These are phyloP conservation scores for Candida tibetensis DNA, from an alignment of 805 yeast species.

Conservation along the genomic window DNA sequence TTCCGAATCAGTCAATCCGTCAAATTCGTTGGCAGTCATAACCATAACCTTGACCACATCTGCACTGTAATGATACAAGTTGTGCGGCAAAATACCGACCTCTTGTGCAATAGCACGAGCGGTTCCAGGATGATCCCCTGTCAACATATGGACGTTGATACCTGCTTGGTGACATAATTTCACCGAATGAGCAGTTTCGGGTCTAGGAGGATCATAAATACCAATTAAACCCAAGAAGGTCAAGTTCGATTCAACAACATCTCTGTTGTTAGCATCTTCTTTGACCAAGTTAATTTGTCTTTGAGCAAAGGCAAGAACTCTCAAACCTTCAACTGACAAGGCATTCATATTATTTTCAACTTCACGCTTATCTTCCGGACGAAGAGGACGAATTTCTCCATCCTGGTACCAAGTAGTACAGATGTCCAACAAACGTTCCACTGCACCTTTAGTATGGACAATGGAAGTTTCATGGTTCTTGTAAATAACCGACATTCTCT, in stretches of 20 bases:
- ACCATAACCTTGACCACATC: slow-evolving; percentile 51
- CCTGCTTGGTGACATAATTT: slow-evolving; percentile 32
- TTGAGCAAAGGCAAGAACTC: slow-evolving; percentile 33
- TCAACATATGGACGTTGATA: slow-evolving; percentile 34
- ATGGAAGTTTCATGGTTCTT: slow-evolving; percentile 4
- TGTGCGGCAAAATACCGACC: slow-evolving; percentile 42
- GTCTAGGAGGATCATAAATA: slow-evolving; percentile 36
- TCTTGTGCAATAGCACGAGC: slow-evolving; percentile 37
- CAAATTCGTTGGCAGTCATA: slow-evolving; percentile 74
- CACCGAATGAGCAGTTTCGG: slow-evolving; percentile 27
- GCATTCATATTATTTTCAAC: slow-evolving; percentile 28
- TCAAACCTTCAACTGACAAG: slow-evolving; percentile 27
- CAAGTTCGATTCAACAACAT: slow-evolving; percentile 21
- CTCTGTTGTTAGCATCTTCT: slow-evolving; percentile 16
- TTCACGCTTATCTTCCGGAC: slow-evolving; percentile 16
- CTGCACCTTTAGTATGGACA: slow-evolving; percentile 33
- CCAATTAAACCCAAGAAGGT: slow-evolving; percentile 31
- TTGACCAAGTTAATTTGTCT: slow-evolving; percentile 14
- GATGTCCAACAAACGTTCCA: slow-evolving; percentile 25
- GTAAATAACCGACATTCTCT: slow-evolving; percentile 31
- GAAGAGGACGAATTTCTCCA: slow-evolving; percentile 13
- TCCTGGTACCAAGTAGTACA: slow-evolving; percentile 22
- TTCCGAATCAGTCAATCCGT: slow-evolving; percentile 55
- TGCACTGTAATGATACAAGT: slow-evolving; percentile 31
- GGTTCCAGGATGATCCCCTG: slow-evolving; percentile 36